phyloP scores from a whole-genome alignment of 176 grass and related monocot genomes.

The Carex pumila region DNA sequence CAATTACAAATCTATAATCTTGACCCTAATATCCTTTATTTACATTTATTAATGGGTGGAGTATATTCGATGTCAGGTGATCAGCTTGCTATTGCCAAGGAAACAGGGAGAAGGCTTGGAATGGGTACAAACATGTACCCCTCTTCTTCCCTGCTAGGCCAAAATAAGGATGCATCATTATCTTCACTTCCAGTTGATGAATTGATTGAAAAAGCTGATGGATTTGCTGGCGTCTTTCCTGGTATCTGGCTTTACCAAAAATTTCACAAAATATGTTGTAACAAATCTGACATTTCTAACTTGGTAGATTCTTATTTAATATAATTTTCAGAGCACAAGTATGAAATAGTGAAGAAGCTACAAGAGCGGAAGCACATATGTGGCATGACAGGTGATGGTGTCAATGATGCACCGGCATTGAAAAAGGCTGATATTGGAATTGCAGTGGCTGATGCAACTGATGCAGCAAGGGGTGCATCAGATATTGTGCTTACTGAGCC shows the following conservation, averaged over 20 bases:
- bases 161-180: constrained; percentile 55
- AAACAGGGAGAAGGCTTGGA: constrained; percentile 84
- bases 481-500: constrained; percentile 96
- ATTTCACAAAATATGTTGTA: neutral
- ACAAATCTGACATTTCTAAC: neutral
- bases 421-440: constrained; percentile 98
- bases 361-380: constrained; percentile 96
- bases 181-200: constrained; percentile 60
- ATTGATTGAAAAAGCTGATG: constrained; percentile 89
- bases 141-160: constrained; percentile 71
- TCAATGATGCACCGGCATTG: constrained; percentile 88
- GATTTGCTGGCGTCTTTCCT: constrained; percentile 91
- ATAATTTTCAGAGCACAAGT: constrained; percentile 70
- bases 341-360: constrained; percentile 89
- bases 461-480: constrained; percentile 79
- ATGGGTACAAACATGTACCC: constrained; percentile 99
- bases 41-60: neutral
- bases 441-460: constrained; percentile 89
- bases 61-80: constrained; percentile 37
- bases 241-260: constrained; percentile 18
- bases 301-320: neutral
- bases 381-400: constrained; percentile 95
- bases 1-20: neutral
- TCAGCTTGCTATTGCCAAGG: constrained; percentile 95
- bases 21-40: neutral